A percentile compares a stretch with the other conserved stretches of the same genome.
These are phyloP conservation scores for Ganoderma sinense DNA, from an alignment of 1,284 basidiomycete genomes.

Conservation along the genomic window DNA sequence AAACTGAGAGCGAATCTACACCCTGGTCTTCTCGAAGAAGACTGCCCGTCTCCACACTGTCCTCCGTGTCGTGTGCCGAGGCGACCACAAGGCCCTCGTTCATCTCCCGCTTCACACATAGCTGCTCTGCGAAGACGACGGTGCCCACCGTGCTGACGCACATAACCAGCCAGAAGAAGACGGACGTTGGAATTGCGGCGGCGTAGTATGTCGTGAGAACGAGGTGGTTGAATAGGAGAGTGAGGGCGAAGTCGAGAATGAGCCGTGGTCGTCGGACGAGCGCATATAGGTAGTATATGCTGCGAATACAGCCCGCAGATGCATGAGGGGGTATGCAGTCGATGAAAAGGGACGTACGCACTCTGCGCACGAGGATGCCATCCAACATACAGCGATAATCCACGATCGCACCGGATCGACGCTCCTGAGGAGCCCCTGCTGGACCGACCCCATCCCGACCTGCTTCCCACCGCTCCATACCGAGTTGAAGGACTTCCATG, in stretches of 20 bases:
- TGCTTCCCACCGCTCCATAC: constrained; percentile 82
- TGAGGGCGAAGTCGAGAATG: constrained; percentile 93
- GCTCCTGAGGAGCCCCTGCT: constrained; percentile 59
- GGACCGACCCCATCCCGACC: constrained; percentile 63
- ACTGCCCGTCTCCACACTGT: constrained; percentile 67
- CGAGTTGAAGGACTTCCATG: constrained; percentile 71
- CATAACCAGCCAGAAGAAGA: constrained; percentile 91
- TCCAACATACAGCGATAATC: constrained; percentile 88
- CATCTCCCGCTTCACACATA: constrained; percentile 95
- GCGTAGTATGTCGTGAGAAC: constrained; percentile 94
- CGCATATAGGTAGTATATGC: constrained; percentile 88
- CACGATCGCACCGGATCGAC: constrained; percentile 84
- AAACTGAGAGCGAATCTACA: neutral
- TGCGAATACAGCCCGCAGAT: constrained; percentile 44
- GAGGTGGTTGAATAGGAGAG: constrained; percentile 89
- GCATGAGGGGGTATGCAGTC: neutral
- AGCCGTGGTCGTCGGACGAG: constrained; percentile 91
- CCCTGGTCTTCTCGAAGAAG: constrained; percentile 45
- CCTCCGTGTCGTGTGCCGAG: constrained; percentile 46
- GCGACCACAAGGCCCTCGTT: constrained; percentile 77
- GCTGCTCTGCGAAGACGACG: constrained; percentile 87
- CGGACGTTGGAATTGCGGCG: constrained; percentile 83
- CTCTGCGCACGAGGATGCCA: constrained; percentile 83
- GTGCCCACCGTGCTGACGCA: constrained; percentile 75
- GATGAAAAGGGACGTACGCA: constrained; percentile 41